Base-by-base conservation (phyloP, 768 basidiomycete genomes). In the Leucosporidium yakuticum region DNA sequence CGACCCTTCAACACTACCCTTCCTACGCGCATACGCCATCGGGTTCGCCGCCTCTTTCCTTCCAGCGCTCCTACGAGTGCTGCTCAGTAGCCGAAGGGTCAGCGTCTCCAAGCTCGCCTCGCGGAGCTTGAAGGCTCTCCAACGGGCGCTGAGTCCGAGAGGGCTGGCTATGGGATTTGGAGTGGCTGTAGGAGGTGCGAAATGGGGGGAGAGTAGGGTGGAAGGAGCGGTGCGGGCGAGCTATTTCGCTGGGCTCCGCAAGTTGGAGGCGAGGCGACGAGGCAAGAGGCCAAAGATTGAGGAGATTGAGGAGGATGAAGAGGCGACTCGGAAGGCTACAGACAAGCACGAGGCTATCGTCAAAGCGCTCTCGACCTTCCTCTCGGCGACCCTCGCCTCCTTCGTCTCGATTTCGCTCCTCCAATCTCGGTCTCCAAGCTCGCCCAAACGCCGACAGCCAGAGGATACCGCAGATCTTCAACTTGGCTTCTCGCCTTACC, bases 1-100 rank as follows among this genome's bases (percentile, higher is more conserved):
- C 50, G 66, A 74, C 44, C 73, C 73, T 0, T 64, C 73, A 12
- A 67, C 68, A 4, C 53, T 49, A 7, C 60, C 66, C 15, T 71
- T 71, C 48, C 31, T 74, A 2, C 64, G 73, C 20, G 68, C 73
- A 8, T 53, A 25, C 19, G 36, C 34, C 25, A 63, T 74, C 53
- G 73, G 73, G 1, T 69, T 56, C 39, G 19, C 34, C 2, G 68
- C 63, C 7, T 29, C 59, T 23, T 53, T 65, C 47, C 21, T 62
- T 54, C 20, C 27, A 21, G 68, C 63, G 5, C 54, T 69, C 63
- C 27, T 19, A 1, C 51, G 29, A 8, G 62, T 50, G 6, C 27
- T 67, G n/a, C 20, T 32, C 21, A 39, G 56, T 25, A n/a, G 31
- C 27, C 51, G 23, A 23, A 53, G 27, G 51, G 27, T n/a, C 51